Percentiles rank a stretch among this genome's conserved stretches.
phyloP scores from a whole-genome alignment of 2,329 filamentous ascomycete species.

The Cucurbitaria berberidis region DNA sequence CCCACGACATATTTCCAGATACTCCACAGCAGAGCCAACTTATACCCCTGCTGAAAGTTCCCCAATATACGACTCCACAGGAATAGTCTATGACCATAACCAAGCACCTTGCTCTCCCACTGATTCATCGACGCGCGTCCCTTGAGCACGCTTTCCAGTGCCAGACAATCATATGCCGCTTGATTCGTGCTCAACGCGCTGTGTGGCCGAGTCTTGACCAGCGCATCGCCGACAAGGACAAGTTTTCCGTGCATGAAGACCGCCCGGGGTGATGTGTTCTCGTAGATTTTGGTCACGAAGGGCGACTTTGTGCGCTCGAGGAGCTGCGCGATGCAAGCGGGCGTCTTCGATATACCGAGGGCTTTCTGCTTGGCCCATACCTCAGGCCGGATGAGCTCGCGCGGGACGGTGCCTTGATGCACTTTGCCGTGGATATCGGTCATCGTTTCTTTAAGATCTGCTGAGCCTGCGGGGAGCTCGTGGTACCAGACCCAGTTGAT shows the following conservation, averaged over 20 bases:
- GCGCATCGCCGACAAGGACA: background rate
- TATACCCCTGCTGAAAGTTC: background rate
- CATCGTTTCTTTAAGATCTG: background rate
- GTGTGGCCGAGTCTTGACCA: background rate
- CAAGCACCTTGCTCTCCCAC: background rate
- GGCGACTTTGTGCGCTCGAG: background rate
- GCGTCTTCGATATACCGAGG: background rate
- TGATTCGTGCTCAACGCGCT: background rate
- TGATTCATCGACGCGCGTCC: background rate
- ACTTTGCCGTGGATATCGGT: background rate
- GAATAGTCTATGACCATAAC: background rate
- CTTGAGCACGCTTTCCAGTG: background rate
- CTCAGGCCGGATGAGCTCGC: background rate
- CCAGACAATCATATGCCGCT: background rate
- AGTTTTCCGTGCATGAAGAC: background rate
- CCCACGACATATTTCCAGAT: background rate
- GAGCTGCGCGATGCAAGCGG: background rate
- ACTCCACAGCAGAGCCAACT: background rate
- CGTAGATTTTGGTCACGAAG: background rate
- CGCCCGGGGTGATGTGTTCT: background rate
- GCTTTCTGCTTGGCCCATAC: background rate
- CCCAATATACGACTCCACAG: background rate
- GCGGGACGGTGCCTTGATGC: background rate
- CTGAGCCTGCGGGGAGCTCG: background rate
- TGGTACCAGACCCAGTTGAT: background rate